phyloP scores from a whole-genome alignment of 345 rosid genomes.

The Litchi chinensis region DNA sequence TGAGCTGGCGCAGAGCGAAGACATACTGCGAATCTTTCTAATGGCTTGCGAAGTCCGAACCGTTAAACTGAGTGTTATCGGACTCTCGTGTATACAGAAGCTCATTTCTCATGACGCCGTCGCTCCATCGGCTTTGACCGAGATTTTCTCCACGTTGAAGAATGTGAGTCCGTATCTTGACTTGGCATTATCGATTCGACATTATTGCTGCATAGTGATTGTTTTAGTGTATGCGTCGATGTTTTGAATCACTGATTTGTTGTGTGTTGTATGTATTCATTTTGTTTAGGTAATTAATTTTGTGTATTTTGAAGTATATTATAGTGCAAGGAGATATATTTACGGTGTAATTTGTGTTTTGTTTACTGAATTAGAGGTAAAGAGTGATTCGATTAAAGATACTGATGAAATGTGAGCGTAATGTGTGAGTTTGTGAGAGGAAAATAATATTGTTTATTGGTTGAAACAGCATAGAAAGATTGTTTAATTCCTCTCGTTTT shows the following conservation, averaged over 20 bases:
- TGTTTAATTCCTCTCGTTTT: not conserved
- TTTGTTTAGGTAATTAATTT: too few relatives aligned
- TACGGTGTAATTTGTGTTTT: too few relatives aligned
- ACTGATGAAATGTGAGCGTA: not conserved
- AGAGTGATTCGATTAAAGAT: not conserved
- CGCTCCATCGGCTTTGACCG: slow-evolving; percentile 76
- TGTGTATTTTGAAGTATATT: too few relatives aligned
- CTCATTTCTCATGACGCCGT: slow-evolving; percentile 97
- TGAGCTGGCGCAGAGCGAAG: slow-evolving; percentile 83
- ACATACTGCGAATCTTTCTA: slow-evolving; percentile 78
- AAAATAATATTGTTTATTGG: not conserved
- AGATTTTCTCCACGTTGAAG: slow-evolving; percentile 79
- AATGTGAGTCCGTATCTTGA: slow-evolving; percentile 57
- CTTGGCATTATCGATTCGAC: slow-evolving; percentile 2
- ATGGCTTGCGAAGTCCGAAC: slow-evolving; percentile 94
- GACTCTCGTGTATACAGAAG: slow-evolving; percentile 92
- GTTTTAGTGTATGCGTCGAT: not conserved
- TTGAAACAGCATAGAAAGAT: not conserved
- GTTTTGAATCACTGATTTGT: not conserved
- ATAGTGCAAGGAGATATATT: not conserved
- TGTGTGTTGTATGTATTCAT: not conserved
- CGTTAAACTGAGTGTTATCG: slow-evolving; percentile 86
- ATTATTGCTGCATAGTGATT: not conserved
- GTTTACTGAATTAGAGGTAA: not conserved
- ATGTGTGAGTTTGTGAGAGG: not conserved